Conservation (phyloP, 306 rosid genomes). For the Inga oerstediana region DNA sequence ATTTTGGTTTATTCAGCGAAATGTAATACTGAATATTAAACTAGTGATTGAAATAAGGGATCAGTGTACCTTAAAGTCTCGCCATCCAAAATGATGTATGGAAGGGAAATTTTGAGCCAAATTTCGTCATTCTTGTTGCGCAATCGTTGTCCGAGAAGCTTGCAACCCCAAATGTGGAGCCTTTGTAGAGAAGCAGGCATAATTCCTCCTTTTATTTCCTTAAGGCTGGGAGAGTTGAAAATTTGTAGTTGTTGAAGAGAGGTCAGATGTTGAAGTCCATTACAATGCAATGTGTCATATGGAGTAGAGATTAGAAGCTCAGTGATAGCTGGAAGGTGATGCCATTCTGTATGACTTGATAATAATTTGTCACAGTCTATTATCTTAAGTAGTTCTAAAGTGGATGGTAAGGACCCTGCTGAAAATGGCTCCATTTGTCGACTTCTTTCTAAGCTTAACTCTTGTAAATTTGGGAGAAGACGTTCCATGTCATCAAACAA, state of each 20-base stretch:
- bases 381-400: not conserved
- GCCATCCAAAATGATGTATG: not conserved
- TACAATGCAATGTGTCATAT: not conserved
- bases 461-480: not conserved
- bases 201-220: constrained; percentile 3
- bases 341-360: not conserved
- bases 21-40: no score
- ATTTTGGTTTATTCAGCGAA: no score
- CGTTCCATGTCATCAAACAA: not conserved
- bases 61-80: no score
- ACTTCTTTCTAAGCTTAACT: not conserved
- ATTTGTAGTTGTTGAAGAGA: not conserved
- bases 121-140: not conserved
- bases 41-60: no score
- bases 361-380: not conserved
- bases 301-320: not conserved
- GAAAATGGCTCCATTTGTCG: not conserved
- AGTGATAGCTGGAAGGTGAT: not conserved
- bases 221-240: not conserved
- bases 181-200: constrained; percentile 10
- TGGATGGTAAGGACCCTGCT: not conserved
- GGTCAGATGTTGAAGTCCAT: not conserved
- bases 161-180: not conserved
- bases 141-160: not conserved
- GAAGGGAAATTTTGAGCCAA: not conserved